These are phyloP conservation scores for Dactylellina parvicollis DNA, from an alignment of 2,329 filamentous ascomycete species.

Conservation along the genomic window DNA sequence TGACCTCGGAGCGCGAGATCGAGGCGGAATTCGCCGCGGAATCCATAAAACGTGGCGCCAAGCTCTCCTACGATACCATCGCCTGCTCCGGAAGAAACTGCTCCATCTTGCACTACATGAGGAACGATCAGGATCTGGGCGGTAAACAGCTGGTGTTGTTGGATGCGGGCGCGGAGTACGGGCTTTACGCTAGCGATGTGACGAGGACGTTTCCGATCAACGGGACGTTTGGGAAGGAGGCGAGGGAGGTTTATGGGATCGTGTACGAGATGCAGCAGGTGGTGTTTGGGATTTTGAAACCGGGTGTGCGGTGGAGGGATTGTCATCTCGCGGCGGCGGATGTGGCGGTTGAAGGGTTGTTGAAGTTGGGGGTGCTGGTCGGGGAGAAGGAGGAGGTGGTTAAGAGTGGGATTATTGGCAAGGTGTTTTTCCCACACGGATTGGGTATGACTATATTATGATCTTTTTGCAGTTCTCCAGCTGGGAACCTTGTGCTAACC, in stretches of 20 bases:
- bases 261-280: slow-evolving; percentile 83
- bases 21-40: slow-evolving; percentile 79
- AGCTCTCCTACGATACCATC: slow-evolving; percentile 89
- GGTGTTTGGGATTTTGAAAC: slow-evolving; percentile 75
- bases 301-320: slow-evolving; percentile 75
- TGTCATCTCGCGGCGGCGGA: slow-evolving; percentile 78
- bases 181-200: slow-evolving; percentile 87
- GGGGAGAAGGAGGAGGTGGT: slow-evolving; percentile 70
- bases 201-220: slow-evolving; percentile 86
- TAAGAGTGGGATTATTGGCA: slow-evolving; percentile 66
- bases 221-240: slow-evolving; percentile 75
- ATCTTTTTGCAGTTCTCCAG: slow-evolving; percentile 1
- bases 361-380: slow-evolving; percentile 76
- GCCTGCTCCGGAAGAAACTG: slow-evolving; percentile 84
- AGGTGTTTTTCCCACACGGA: slow-evolving; percentile 74
- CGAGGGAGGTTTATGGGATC: slow-evolving; percentile 77
- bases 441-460: slow-evolving; percentile 48
- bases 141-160: slow-evolving; percentile 80
- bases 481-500: slow-evolving; percentile 51
- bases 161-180: slow-evolving; percentile 87
- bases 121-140: slow-evolving; percentile 77
- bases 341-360: slow-evolving; percentile 76
- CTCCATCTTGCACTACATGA: slow-evolving; percentile 84
- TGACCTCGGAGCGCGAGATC: slow-evolving; percentile 82
- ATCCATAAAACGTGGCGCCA: slow-evolving; percentile 76